These are phyloP conservation scores for Taphrina communis DNA, from an alignment of 1,139 yeast species.

Conservation along the genomic window DNA sequence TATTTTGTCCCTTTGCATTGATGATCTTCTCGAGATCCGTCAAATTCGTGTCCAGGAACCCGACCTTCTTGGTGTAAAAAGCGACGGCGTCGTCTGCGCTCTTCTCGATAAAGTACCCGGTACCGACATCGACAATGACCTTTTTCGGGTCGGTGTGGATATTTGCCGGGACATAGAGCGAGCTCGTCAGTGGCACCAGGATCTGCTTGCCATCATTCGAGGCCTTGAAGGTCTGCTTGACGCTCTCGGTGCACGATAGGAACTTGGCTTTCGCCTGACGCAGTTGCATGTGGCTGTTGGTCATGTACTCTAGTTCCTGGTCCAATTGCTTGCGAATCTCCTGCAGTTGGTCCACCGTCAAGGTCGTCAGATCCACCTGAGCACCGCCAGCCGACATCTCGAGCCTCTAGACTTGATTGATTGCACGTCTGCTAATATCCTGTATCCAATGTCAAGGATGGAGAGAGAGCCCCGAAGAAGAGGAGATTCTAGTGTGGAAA, in stretches of 20 bases:
- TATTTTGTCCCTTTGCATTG: slow-evolving; percentile 44
- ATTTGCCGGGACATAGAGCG: slow-evolving; percentile 87
- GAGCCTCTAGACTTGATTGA: too few species aligned
- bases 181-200: slow-evolving; percentile 85
- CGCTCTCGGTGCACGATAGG: slow-evolving; percentile 76
- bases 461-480: too few species aligned
- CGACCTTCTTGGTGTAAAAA: slow-evolving; percentile 76
- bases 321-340: slow-evolving; percentile 85
- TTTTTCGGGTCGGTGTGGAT: slow-evolving; percentile 61
- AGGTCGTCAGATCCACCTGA: slow-evolving; percentile 63
- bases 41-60: slow-evolving; percentile 73
- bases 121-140: slow-evolving; percentile 92
- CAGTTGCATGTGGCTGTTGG: slow-evolving; percentile 82
- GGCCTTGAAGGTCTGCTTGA: slow-evolving; percentile 62
- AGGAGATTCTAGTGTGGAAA: too few species aligned
- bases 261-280: slow-evolving; percentile 83
- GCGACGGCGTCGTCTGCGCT: slow-evolving; percentile 66
- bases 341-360: slow-evolving; percentile 81
- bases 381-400: slow-evolving; percentile 34
- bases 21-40: slow-evolving; percentile 76
- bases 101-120: slow-evolving; percentile 93
- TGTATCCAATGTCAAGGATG: too few species aligned
- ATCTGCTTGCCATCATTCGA: slow-evolving; percentile 58
- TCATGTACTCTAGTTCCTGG: slow-evolving; percentile 82
- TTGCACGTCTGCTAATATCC: too few species aligned